Conservation (phyloP, 176 grass and related monocot species). For the Lolium rigidum region DNA sequence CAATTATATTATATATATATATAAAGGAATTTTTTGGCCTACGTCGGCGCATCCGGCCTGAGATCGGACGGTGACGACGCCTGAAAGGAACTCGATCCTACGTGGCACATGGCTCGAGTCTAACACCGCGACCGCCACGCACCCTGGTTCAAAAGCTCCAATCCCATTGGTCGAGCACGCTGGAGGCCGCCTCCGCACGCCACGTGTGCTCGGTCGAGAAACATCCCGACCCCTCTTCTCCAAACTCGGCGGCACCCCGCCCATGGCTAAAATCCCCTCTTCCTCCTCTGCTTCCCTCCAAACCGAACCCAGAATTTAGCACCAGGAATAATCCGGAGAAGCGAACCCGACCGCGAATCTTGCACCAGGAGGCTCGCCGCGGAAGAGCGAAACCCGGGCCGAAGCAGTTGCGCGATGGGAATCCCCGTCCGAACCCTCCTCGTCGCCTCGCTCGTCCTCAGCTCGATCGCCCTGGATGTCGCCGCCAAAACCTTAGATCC, state of each 20-base stretch:
- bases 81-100: not conserved
- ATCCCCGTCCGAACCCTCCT: slow-evolving; percentile 37
- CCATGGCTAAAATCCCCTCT: slow-evolving; percentile 29
- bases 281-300: slow-evolving; percentile 5
- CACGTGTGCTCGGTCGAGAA: slow-evolving; percentile 61
- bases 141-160: slow-evolving; percentile 39
- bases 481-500: slow-evolving; percentile 70
- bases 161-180: slow-evolving; percentile 69
- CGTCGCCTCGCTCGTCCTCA: slow-evolving; percentile 58
- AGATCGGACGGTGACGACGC: too few species aligned
- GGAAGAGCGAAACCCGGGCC: slow-evolving; percentile 5
- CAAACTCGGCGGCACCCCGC: slow-evolving; percentile 29
- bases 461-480: slow-evolving; percentile 34
- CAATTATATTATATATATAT: too few species aligned
- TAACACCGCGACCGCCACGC: slow-evolving; percentile 33
- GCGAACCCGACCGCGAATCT: slow-evolving; percentile 7
- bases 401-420: slow-evolving; percentile 30
- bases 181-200: slow-evolving; percentile 41
- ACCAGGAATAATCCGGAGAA: slow-evolving; percentile 17
- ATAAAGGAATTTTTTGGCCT: too few species aligned
- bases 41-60: too few species aligned
- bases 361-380: not conserved
- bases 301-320: slow-evolving; percentile 16
- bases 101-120: slow-evolving; percentile 16
- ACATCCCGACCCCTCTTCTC: slow-evolving; percentile 52